Conservation (phyloP, 768 basidiomycete species). For the Auriscalpium microsporum region DNA sequence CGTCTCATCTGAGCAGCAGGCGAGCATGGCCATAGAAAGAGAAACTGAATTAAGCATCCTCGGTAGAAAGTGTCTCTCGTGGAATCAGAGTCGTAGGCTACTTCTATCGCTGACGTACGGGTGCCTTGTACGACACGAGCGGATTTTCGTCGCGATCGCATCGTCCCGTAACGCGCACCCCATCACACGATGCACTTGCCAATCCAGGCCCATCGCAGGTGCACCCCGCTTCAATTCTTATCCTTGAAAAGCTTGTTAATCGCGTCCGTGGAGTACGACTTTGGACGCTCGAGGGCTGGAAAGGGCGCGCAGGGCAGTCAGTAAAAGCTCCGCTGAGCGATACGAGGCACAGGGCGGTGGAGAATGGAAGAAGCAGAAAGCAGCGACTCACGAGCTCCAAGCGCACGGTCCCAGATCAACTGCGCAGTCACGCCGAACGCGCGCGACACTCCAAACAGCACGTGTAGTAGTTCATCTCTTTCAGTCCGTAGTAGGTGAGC, state of each 20-base stretch:
- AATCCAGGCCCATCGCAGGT: neutral
- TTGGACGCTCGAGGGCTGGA: constrained; percentile 79
- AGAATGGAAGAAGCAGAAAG: neutral
- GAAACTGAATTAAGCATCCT: neutral
- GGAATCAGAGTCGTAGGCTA: neutral
- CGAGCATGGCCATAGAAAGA: no score
- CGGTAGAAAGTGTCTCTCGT: neutral
- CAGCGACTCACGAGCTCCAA: constrained; percentile 69
- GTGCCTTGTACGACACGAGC: no score
- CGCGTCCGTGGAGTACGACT: constrained; percentile 78
- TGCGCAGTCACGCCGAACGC: constrained; percentile 86
- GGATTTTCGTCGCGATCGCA: no score
- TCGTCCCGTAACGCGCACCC: neutral
- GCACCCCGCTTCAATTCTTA: constrained; percentile 27
- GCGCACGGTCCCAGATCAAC: constrained; percentile 88
- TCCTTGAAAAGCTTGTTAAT: constrained; percentile 73
- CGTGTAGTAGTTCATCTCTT: constrained; percentile 97
- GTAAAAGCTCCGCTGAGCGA: neutral
- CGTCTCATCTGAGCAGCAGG: no score
- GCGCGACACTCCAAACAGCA: constrained; percentile 94
- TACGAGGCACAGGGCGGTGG: neutral
- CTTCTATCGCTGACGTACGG: neutral
- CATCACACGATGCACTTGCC: neutral
- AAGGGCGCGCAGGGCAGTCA: neutral
- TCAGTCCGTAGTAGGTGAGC: constrained; percentile 77